Percentiles rank a stretch among this genome's conserved stretches.
These are phyloP conservation scores for Heterobasidion occidentale DNA, from an alignment of 1,284 basidiomycete species.

Conservation along the genomic window DNA sequence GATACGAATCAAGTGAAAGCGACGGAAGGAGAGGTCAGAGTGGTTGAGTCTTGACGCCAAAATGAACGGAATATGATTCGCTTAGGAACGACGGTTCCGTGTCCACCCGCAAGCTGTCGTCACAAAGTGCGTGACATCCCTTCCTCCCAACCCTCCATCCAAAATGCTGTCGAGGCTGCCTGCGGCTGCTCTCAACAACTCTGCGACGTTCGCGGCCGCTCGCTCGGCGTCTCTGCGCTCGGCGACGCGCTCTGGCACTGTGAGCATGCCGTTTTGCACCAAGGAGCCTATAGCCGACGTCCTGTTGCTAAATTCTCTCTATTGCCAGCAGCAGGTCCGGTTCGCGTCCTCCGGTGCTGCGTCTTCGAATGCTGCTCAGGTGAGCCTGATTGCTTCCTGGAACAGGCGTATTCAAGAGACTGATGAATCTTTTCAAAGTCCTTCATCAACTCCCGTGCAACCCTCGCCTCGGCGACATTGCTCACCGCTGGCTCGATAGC, in stretches of 20 bases:
- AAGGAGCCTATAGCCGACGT: neutral
- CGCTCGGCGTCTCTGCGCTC: conserved; percentile 30
- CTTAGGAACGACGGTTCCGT: conserved; percentile 13
- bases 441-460: conserved; percentile 64
- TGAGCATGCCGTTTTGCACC: conserved; percentile 16
- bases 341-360: conserved; percentile 55
- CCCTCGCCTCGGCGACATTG: conserved; percentile 72
- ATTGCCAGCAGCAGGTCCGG: conserved; percentile 41
- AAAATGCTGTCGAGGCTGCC: conserved; percentile 77
- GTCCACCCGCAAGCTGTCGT: conserved; percentile 19
- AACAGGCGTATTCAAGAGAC: neutral
- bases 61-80: conserved; percentile 18
- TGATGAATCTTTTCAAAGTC: conserved; percentile 22
- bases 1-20: no score
- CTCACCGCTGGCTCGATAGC: conserved; percentile 85
- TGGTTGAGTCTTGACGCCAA: neutral
- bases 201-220: conserved; percentile 27
- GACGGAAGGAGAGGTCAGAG: no score
- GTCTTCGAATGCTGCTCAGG: conserved; percentile 53
- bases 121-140: conserved; percentile 17
- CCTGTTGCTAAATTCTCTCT: conserved; percentile 7
- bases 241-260: conserved; percentile 37
- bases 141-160: conserved; percentile 31
- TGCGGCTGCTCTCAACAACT: conserved; percentile 54
- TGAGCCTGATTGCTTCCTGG: conserved; percentile 16